These are phyloP conservation scores for Ganoderma sinense DNA, from an alignment of 1,284 basidiomycete genomes.

Conservation along the genomic window DNA sequence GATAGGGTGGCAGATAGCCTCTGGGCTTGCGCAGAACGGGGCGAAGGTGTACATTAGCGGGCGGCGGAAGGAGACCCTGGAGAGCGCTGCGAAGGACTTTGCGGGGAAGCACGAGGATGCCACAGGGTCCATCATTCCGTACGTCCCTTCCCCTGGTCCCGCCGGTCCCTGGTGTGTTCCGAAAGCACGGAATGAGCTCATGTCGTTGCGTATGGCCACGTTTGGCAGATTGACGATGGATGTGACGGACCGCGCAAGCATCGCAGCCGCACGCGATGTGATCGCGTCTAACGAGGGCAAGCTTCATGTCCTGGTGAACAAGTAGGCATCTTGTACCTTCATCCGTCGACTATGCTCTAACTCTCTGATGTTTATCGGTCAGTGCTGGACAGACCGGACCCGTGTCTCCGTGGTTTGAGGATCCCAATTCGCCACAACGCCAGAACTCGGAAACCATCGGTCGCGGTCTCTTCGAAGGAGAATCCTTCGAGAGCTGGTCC, in stretches of 20 bases:
- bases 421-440: conserved; percentile 61
- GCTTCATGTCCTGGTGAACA: conserved; percentile 82
- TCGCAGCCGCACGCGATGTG: conserved; percentile 57
- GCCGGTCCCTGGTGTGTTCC: not conserved
- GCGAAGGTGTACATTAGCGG: conserved; percentile 86
- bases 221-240: conserved; percentile 68
- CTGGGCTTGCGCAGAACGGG: conserved; percentile 78
- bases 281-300: conserved; percentile 71
- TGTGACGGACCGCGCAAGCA: conserved; percentile 73
- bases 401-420: conserved; percentile 60
- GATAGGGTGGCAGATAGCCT: conserved; percentile 79
- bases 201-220: not conserved
- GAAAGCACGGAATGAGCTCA: conserved; percentile 1
- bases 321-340: conserved; percentile 63
- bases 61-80: conserved; percentile 67
- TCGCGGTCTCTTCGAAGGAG: conserved; percentile 70
- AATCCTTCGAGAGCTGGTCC: conserved; percentile 69
- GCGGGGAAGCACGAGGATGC: conserved; percentile 47
- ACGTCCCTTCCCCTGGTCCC: conserved; percentile 35
- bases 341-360: conserved; percentile 31
- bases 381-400: conserved; percentile 82
- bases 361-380: conserved; percentile 6
- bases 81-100: conserved; percentile 59
- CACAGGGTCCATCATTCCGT: conserved; percentile 63
- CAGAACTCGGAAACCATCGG: conserved; percentile 70